Evolutionary conservation across 1,284 basidiomycete species (phyloP).

Genomic region (Schizopora paradoxa): DNA sequence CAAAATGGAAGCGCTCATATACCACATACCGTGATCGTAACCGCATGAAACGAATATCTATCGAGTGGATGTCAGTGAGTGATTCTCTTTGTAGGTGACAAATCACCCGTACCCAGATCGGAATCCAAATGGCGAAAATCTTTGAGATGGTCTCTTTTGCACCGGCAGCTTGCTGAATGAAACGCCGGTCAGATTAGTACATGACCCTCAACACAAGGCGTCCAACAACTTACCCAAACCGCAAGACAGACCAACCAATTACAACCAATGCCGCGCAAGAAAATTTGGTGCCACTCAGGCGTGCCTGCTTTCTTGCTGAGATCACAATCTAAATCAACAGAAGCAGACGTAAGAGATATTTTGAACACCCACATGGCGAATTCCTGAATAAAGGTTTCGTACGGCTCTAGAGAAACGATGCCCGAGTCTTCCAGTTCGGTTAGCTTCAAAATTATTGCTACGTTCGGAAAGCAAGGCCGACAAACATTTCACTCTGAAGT

Average conservation of each 20-base stretch:
- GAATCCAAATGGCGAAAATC: conserved; percentile 68
- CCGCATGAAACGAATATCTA: conserved; percentile 68
- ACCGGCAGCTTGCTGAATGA: conserved; percentile 59
- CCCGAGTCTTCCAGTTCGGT: conserved; percentile 41
- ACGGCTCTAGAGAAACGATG: conserved; percentile 53
- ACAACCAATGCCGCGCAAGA: conserved; percentile 71
- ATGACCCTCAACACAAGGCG: not conserved
- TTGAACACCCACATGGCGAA: conserved; percentile 47
- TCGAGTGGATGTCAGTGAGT: conserved; percentile 2
- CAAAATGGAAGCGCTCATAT: not conserved
- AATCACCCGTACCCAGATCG: conserved; percentile 54
- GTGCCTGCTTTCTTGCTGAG: conserved; percentile 55
- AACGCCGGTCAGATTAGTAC: not conserved
- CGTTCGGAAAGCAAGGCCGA: too few relatives aligned
- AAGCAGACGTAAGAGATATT: conserved; percentile 2
- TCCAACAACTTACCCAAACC: conserved; percentile 52
- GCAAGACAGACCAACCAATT: conserved; percentile 79
- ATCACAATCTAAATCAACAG: not conserved
- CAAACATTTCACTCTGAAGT: too few relatives aligned
- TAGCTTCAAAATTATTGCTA: conserved; percentile 1
- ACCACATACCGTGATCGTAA: conserved; percentile 60
- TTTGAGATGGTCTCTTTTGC: conserved; percentile 71
- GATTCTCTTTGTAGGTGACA: not conserved
- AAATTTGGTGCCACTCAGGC: conserved; percentile 69
- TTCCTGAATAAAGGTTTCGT: conserved; percentile 43